phyloP scores from a whole-genome alignment of 2,329 filamentous ascomycete species.

The Cordyceps militaris region DNA sequence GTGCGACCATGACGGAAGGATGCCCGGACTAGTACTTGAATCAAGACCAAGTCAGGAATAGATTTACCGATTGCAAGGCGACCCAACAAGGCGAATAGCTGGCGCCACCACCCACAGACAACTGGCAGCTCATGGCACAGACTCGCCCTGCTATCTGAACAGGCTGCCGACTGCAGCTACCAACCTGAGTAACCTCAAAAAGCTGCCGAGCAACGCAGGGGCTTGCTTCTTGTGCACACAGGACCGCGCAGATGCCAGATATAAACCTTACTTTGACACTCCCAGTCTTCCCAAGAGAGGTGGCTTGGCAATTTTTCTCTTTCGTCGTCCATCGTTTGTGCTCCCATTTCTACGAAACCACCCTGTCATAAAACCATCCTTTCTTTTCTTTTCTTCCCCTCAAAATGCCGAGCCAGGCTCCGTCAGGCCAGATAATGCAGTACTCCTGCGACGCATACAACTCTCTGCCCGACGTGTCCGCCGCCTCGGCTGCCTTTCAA shows the following conservation, averaged over 20 bases:
- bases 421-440: neutral
- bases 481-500: neutral
- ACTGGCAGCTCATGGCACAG: too few species aligned
- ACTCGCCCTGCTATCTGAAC: neutral
- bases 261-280: neutral
- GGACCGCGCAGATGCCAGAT: neutral
- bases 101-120: neutral
- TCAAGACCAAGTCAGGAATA: too few species aligned
- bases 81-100: too few species aligned
- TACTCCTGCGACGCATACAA: slow-evolving; percentile 7
- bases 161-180: neutral
- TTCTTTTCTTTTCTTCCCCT: too few species aligned
- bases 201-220: neutral
- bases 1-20: too few species aligned
- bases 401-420: neutral
- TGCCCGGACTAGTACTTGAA: too few species aligned
- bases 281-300: neutral
- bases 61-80: too few species aligned
- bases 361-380: too few species aligned
- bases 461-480: neutral
- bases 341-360: neutral
- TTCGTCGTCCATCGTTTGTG: neutral
- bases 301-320: neutral
- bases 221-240: neutral
- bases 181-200: neutral